Percentiles rank a stretch among this genome's conserved stretches.
Evolutionary conservation across 306 rosid genomes (phyloP).

Genomic region (Prunus mongolica): DNA sequence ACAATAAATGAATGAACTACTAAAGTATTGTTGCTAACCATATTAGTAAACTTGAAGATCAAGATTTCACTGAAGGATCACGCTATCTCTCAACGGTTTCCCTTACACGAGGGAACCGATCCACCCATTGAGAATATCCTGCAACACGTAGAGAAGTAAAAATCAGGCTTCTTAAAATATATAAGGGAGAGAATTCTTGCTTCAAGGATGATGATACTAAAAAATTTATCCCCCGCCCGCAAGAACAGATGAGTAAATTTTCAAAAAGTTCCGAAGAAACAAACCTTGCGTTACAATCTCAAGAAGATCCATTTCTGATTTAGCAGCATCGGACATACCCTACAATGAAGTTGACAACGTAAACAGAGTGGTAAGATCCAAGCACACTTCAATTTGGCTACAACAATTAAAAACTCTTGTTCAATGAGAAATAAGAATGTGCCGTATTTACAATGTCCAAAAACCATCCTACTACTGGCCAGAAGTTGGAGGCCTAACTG

Average conservation of each 20-base stretch:
- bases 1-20: background rate
- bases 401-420: background rate
- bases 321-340: conserved; percentile 39
- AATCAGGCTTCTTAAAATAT: background rate
- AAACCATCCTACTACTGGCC: background rate
- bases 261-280: background rate
- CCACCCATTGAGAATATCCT: conserved; percentile 77
- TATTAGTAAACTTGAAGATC: background rate
- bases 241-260: background rate
- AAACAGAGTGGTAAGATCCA: background rate
- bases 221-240: background rate
- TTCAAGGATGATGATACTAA: too few relatives aligned
- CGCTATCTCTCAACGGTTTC: conserved; percentile 32
- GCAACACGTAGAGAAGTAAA: conserved; percentile 14
- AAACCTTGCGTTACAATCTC: conserved; percentile 68
- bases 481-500: background rate
- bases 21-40: background rate
- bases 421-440: background rate
- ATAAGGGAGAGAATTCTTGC: too few relatives aligned
- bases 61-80: background rate
- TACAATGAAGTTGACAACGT: conserved; percentile 29
- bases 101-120: conserved; percentile 59
- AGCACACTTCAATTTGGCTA: background rate
- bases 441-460: background rate
- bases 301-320: conserved; percentile 60